Evolutionary conservation across 495 filamentous ascomycete species (phyloP), one percentile per base, ranked within the genome.

Genomic region (Xylaria castorea): DNA sequence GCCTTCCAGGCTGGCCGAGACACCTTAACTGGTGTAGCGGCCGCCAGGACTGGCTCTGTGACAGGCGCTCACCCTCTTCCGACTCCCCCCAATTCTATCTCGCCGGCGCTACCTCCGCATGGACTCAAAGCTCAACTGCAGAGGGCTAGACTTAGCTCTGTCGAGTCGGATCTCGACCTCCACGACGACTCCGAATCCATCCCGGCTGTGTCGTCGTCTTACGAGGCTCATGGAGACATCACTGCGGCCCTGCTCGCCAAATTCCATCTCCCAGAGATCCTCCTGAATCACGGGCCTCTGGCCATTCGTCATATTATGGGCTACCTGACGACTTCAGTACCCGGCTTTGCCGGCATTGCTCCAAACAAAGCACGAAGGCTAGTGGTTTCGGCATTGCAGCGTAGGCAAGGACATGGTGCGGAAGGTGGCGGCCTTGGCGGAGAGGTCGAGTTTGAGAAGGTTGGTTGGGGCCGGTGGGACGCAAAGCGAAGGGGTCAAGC

Each of bases 381-480:
- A 46, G 93, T 97, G 3, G 94, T 97, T 25, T 91, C 89, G 27
- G 94, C 94, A 46, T 81, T 97, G 44, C 94, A 97, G 75, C 90
- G 91, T 72, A 91, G 91, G 71, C 78, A 80, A 66, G 78, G 78
- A 60, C 87, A 82, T 53, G 88, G 87, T 42, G 87, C 85, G 69
- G 89, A 90, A 75, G 87, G 84, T 38, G 88, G 89, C 50, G 93
- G 91, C 65, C 86, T 91, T 53, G 82, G 91, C 67, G 90, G 92
- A 75, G 92, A 95, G 67, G 92, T 98, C 67, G 87, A 92, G 75
- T 99, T 98, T 76, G 92, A 97, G 80, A 99, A 99, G 84, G 92
- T 97, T 71, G 96, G 96, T 71, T 99, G 96, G 96, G 96, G 96
- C 62, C 90, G 94, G 60, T 99, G 96, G 96, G 92, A 96, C 81